Base-by-base conservation (phyloP, 306 rosid genomes). In the Dalbergia cochinchinensis region DNA sequence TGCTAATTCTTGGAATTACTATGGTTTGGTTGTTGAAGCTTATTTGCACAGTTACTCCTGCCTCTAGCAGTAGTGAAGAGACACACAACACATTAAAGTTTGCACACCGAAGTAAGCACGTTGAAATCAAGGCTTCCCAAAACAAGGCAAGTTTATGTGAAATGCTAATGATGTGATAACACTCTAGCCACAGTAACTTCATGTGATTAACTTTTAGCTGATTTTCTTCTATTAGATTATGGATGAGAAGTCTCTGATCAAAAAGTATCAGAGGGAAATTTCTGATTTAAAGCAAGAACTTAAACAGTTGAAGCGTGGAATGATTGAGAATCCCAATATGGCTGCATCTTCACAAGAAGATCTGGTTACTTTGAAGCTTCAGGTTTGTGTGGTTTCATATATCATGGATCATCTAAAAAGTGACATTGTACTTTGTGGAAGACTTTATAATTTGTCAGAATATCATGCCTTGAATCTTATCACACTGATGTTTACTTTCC, bases 51-150 rank as follows among this genome's bases (percentile, higher is more conserved):
- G 92, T 94, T 71, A 94, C 98, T 72, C 98, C 98, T 80, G 88
- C 98, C 69, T 94, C 98, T 73, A 89, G 97, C 88, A 90, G 87
- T 79, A 83, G 89, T n/a, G 98, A 94, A 84, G 98, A 94, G 95
- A 94, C 98, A 22, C 94, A 90, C 76, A 94, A 94, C 80, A 94
- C 98, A 2, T 81, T 94, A 73, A 94, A 94, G 81, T 94, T 94
- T 81, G 98, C 98, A 44, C 93, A 92, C 71, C 91, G 98, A 48
- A 89, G 93, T 39, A 94, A 94, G 85, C 97, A 91, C 86, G 90
- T 94, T 41, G 98, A 94, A 83, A 91, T 94, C 78, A 88, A 88
- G 83, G 93, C 97, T 34, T 87, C 97, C 76, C 98, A 91, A 73
- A 94, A 94, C 69, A 94, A 90, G 94, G 98, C 81, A 45, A 73